Base-by-base conservation (phyloP, 345 rosid genomes). In the Populus nigra region DNA sequence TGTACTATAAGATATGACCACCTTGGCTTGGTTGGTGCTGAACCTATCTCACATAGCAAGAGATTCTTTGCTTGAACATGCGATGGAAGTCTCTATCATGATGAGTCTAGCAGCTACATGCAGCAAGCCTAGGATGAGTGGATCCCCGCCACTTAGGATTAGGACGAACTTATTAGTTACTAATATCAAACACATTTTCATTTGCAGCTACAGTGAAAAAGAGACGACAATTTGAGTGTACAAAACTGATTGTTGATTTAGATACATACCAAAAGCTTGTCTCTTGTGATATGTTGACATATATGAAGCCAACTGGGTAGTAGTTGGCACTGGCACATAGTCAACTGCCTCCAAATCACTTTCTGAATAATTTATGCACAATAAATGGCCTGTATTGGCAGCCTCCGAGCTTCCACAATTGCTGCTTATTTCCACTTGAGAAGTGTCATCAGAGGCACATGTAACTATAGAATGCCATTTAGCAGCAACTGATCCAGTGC, bases 241-340 rank as follows among this genome's bases (percentile, higher is more conserved):
- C 6, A 59, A 10, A 22, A 59, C 63, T 7, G 5, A 62, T 16
- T 35, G 2, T 43, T 31, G 41, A 67, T 67, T 59, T 67, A 50
- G 63, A 57, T 65, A 66, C 78, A 6, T 83, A 83, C 85, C 86
- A 47, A 83, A 83, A 29, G 88, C 85, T 76, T 83, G 85, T 57
- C 82, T 68, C 81, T 77, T 86, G 69, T 83, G 78, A 69, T 83
- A 86, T 16, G 79, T 35, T 12, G 82, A 65, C 78, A 33, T 73
- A 10, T 76, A 59, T 20, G 83, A 81, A 43, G 80, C 63, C 53
- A 73, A 23, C 22, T 73, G 80, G n/a, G 74, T 16, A 17, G 27
- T 59, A 2, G 80, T 68, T 6, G 84, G 84, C 66, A 76, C 25
- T 35, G 84, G 79, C 47, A 71, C 69, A n/a, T 76, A 77, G 77